These are phyloP conservation scores for Monosporozyma solicola DNA, from an alignment of 805 yeast genomes.

Conservation along the genomic window DNA sequence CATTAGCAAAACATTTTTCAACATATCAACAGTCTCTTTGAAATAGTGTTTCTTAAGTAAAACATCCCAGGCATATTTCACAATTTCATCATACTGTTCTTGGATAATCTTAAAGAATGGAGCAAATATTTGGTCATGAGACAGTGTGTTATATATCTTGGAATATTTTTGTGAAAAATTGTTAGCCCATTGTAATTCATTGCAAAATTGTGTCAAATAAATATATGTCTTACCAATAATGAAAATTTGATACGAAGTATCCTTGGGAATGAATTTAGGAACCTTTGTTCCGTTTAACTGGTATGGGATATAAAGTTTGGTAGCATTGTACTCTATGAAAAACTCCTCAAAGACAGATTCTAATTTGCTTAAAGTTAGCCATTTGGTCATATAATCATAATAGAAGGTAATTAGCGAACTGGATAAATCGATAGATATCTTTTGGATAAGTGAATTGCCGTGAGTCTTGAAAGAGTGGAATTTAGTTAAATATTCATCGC, in stretches of 20 bases:
- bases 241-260: constrained; percentile 38
- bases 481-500: constrained; percentile 46
- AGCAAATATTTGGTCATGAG: constrained; percentile 1
- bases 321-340: constrained; percentile 34
- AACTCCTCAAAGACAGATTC: constrained; percentile 50
- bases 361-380: constrained; percentile 65
- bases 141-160: constrained; percentile 7
- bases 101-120: constrained; percentile 30
- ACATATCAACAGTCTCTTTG: constrained; percentile 45
- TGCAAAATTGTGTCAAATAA: constrained; percentile 56
- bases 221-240: constrained; percentile 66
- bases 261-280: constrained; percentile 33
- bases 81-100: constrained; percentile 43
- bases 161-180: constrained; percentile 31
- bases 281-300: constrained; percentile 19
- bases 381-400: constrained; percentile 45
- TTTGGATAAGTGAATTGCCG: constrained; percentile 52
- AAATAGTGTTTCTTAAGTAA: constrained; percentile 43
- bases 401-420: constrained; percentile 47
- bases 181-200: constrained; percentile 57
- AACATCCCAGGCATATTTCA: constrained; percentile 41
- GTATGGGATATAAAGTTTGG: constrained; percentile 9
- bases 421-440: constrained; percentile 38
- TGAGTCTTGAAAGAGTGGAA: constrained; percentile 43
- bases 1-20: constrained; percentile 61